A percentile compares a stretch with the other conserved stretches of the same genome.
Evolutionary conservation across 2,329 filamentous ascomycete genomes (phyloP).

Genomic region (Dryadomyces quercivorus): DNA sequence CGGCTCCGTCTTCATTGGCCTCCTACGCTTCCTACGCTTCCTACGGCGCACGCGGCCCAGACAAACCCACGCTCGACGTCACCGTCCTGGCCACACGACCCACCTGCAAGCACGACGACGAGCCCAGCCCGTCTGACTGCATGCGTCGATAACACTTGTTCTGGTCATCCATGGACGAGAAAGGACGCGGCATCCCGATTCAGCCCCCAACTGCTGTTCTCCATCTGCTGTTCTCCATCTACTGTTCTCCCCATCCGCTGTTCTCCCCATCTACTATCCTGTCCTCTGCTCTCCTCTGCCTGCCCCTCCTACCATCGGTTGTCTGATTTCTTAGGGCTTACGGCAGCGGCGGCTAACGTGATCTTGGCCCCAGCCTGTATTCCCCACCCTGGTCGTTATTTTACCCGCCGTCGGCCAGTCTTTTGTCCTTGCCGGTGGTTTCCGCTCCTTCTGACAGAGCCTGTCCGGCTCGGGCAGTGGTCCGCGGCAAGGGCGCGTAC

Average conservation of each 20-base stretch:
- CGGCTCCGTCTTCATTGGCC: neutral
- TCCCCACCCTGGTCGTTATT: neutral
- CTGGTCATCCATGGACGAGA: neutral
- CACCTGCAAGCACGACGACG: too few species aligned
- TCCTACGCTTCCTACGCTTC: neutral
- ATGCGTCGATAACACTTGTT: neutral
- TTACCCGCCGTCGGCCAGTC: neutral
- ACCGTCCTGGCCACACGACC: too few species aligned
- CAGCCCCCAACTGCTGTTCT: too few species aligned
- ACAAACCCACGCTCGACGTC: too few species aligned
- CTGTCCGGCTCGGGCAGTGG: too few species aligned
- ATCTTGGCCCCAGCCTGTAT: neutral
- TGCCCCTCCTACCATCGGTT: too few species aligned
- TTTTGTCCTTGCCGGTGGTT: neutral
- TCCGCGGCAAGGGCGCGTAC: too few species aligned
- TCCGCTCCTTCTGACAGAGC: neutral
- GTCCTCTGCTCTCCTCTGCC: neutral
- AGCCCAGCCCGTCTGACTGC: neutral
- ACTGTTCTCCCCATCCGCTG: neutral
- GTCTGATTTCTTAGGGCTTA: neutral
- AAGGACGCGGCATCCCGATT: neutral
- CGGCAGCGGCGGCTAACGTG: neutral
- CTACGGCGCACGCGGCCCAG: too few species aligned
- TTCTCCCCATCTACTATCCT: neutral
- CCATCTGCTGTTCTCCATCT: neutral